Evolutionary conservation across 73 alveolate species (phyloP).

Genomic region (Halteria grandinella): DNA sequence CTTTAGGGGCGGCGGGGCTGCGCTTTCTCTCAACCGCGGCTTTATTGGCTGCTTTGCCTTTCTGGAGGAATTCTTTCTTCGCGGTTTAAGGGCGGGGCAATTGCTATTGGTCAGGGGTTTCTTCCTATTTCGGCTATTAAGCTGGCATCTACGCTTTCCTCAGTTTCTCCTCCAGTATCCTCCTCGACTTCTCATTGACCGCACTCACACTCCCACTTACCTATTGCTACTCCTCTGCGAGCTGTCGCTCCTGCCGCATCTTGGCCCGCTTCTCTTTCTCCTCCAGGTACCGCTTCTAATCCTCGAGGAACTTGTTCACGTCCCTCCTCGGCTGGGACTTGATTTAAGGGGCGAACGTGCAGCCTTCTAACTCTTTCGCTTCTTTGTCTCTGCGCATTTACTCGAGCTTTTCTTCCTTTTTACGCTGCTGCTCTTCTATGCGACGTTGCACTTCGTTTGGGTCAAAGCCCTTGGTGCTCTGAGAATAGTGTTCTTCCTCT

Average conservation of each 20-base stretch:
- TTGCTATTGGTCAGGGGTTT: not conserved
- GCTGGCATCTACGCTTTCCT: constrained; percentile 17
- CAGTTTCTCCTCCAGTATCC: constrained; percentile 35
- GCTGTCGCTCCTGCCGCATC: constrained; percentile 13
- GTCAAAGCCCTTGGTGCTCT: not conserved
- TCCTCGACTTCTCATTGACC: constrained; percentile 24
- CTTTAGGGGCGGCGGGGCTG: constrained; percentile 22
- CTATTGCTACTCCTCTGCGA: not conserved
- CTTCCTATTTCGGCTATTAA: not conserved
- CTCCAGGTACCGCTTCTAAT: constrained; percentile 47
- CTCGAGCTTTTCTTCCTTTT: constrained; percentile 44
- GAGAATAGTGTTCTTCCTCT: no score
- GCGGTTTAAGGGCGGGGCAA: not conserved
- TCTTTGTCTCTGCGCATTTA: constrained; percentile 9
- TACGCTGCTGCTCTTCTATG: constrained; percentile 7
- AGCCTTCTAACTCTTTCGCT: constrained; percentile 51
- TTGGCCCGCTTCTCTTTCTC: not conserved
- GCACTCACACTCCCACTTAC: not conserved
- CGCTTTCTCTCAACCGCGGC: not conserved
- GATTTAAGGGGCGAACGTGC: constrained; percentile 59
- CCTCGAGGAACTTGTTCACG: constrained; percentile 58
- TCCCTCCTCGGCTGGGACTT: constrained; percentile 49
- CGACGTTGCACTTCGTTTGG: constrained; percentile 8
- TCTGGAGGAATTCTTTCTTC: not conserved
- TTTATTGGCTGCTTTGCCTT: not conserved